Evolutionary conservation across 140 eudicot genomes (phyloP).

Genomic region (Bidens hawaiensis): DNA sequence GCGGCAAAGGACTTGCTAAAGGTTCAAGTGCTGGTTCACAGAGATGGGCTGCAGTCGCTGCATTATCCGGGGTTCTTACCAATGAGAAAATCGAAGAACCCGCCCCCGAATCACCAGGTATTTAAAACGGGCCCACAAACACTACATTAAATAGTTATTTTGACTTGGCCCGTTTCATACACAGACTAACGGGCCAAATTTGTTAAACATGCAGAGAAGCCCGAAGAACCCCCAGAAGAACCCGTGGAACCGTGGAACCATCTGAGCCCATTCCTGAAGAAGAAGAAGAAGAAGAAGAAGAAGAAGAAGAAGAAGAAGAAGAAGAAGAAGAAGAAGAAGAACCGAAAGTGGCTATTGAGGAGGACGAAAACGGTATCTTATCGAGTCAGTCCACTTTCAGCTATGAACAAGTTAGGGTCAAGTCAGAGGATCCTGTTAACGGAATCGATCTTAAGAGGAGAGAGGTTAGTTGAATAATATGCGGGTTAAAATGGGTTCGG

Average conservation of each 20-base stretch:
- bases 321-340: conserved; percentile 54
- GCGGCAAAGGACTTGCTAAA: conserved; percentile 35
- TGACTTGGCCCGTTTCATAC: not conserved
- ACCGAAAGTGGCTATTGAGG: conserved; percentile 46
- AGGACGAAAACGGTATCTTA: conserved; percentile 59
- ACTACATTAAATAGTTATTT: not conserved
- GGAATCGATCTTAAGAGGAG: conserved; percentile 82
- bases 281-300: too few species aligned
- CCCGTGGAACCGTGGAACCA: conserved; percentile 43
- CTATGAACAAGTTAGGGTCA: conserved; percentile 72
- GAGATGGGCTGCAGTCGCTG: conserved; percentile 98
- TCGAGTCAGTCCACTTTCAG: conserved; percentile 59
- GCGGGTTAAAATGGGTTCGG: not conserved
- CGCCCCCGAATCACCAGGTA: conserved; percentile 31
- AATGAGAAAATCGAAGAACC: conserved; percentile 51
- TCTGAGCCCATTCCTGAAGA: conserved; percentile 42
- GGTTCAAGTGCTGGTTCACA: conserved; percentile 67
- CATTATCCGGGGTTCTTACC: conserved; percentile 73
- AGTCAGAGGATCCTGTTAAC: conserved; percentile 69
- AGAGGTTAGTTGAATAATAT: conserved; percentile 47
- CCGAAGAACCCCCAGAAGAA: conserved; percentile 42
- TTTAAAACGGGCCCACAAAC: not conserved
- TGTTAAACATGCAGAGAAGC: conserved; percentile 26
- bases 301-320: too few species aligned
- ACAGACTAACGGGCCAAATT: not conserved